phyloP scores from a whole-genome alignment of 2,329 filamentous ascomycete species.

The Apiospora malaysiana region DNA sequence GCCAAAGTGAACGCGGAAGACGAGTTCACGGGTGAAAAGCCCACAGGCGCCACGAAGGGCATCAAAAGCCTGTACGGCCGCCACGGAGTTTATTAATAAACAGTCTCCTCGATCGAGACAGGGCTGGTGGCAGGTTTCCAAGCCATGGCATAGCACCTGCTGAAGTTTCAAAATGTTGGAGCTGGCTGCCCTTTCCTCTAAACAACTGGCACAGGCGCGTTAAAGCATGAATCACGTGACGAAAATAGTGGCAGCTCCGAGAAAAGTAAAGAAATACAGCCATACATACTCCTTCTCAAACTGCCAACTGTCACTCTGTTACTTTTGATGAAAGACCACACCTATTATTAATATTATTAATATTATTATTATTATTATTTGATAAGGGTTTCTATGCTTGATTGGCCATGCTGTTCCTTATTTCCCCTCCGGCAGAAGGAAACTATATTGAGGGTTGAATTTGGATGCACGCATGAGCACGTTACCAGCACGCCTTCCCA shows the following conservation, averaged over 20 bases:
- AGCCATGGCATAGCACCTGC: background rate
- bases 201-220: constrained; percentile 8
- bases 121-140: background rate
- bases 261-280: background rate
- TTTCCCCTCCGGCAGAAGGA: background rate
- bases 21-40: background rate
- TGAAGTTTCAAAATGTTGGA: background rate
- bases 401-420: no score
- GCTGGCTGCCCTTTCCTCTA: background rate
- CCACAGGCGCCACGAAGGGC: background rate
- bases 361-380: no score
- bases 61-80: background rate
- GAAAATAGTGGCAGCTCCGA: background rate
- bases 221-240: constrained; percentile 4
- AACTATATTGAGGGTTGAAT: background rate
- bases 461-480: background rate
- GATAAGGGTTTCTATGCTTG: no score
- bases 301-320: background rate
- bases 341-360: no score
- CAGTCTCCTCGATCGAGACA: background rate
- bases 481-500: background rate
- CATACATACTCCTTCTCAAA: background rate
- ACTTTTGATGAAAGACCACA: no score
- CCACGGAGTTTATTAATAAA: background rate
- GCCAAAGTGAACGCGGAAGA: background rate